These are phyloP conservation scores for Fallopia convolvulus DNA, from an alignment of 148 eudicot species.

Conservation along the genomic window DNA sequence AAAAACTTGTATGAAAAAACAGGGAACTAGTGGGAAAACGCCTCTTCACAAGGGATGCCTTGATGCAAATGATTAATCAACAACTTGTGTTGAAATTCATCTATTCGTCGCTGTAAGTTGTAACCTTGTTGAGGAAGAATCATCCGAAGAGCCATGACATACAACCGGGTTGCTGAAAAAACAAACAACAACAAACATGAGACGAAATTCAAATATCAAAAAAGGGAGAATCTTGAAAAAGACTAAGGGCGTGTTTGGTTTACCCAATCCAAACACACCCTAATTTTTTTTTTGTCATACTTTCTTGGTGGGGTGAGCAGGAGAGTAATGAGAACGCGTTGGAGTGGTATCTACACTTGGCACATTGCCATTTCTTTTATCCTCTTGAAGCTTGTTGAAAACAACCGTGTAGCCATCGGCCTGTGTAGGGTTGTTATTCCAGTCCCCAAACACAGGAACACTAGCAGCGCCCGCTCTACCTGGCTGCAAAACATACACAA, in stretches of 20 bases:
- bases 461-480: not conserved
- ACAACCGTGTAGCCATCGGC: slow-evolving; percentile 4
- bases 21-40: not conserved
- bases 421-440: slow-evolving; percentile 4
- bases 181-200: not conserved
- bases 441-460: slow-evolving; percentile 6
- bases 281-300: not conserved
- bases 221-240: not conserved
- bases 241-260: too few species aligned
- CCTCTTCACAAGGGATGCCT: not conserved
- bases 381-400: slow-evolving; percentile 8
- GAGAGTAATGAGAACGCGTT: not conserved
- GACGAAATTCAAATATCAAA: not conserved
- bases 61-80: not conserved
- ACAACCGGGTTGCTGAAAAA: slow-evolving; percentile 1
- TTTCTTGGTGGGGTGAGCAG: not conserved
- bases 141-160: slow-evolving; percentile 6
- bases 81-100: not conserved
- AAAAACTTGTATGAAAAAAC: not conserved
- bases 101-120: not conserved
- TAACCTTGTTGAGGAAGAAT: not conserved
- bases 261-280: not conserved
- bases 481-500: not conserved
- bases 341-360: not conserved
- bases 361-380: not conserved